A percentile compares a stretch with the other conserved stretches of the same genome.
Conservation (phyloP, 805 yeast species). For the Hermanozyma aechmeae region DNA sequence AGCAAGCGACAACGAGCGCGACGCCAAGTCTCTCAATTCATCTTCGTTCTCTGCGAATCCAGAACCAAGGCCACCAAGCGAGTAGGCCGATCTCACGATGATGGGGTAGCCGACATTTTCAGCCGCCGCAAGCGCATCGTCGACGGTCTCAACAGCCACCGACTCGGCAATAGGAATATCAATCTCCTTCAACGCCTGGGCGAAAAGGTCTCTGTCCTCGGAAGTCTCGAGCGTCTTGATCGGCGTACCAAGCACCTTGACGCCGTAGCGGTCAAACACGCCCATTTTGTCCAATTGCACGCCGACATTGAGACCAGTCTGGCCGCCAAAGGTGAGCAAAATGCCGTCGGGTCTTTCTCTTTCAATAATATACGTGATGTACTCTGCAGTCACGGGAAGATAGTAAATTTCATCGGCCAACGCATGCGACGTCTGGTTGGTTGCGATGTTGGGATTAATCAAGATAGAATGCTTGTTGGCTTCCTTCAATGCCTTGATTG, state of each 20-base stretch:
- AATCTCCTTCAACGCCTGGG: conserved; percentile 91
- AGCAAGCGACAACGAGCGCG: conserved; percentile 81
- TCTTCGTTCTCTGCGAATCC: conserved; percentile 84
- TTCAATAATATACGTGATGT: conserved; percentile 89
- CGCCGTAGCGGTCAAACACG: conserved; percentile 78
- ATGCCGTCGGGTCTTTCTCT: conserved; percentile 96
- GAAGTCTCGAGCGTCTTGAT: conserved; percentile 92
- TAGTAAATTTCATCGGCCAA: conserved; percentile 93
- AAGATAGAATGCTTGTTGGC: conserved; percentile 78
- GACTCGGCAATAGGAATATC: conserved; percentile 96
- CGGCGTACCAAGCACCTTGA: conserved; percentile 96
- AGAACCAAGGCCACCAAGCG: conserved; percentile 95
- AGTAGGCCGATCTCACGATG: conserved; percentile 95
- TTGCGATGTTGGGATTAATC: conserved; percentile 93
- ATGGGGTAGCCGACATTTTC: conserved; percentile 85
- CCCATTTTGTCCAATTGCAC: conserved; percentile 93
- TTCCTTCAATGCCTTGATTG: conserved; percentile 90
- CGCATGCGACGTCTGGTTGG: conserved; percentile 92
- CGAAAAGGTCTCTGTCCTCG: conserved; percentile 95
- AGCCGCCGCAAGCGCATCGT: conserved; percentile 91
- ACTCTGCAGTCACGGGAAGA: conserved; percentile 94
- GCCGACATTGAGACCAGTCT: conserved; percentile 94
- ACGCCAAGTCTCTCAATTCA: conserved; percentile 79
- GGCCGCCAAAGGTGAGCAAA: conserved; percentile 95
- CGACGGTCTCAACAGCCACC: conserved; percentile 87